Conservation (phyloP, 2,329 filamentous ascomycete species). For the Tolypocladium endophyticum region DNA sequence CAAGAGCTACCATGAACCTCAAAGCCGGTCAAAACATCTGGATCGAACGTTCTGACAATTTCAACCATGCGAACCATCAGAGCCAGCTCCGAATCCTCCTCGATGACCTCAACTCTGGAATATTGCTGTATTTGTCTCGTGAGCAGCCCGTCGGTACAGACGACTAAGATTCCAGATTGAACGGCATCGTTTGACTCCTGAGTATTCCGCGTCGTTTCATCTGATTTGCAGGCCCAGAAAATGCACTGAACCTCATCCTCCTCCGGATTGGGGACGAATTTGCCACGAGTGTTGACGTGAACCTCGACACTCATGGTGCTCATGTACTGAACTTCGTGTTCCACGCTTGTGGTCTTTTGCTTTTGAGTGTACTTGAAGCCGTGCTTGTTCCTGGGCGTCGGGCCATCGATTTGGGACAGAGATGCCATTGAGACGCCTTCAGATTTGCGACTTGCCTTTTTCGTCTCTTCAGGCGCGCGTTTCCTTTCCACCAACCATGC, state of each 20-base stretch:
- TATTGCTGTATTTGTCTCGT: conserved; percentile 52
- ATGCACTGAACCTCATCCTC: conserved; percentile 80
- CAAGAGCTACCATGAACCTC: conserved; percentile 90
- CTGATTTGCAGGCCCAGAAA: conserved; percentile 81
- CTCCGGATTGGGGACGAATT: conserved; percentile 77
- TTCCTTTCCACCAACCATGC: conserved; percentile 48
- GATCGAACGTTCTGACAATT: conserved; percentile 74
- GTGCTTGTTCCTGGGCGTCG: conserved; percentile 72
- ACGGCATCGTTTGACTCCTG: conserved; percentile 35
- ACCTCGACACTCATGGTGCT: conserved; percentile 90
- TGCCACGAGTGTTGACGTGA: conserved; percentile 77
- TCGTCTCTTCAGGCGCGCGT: conserved; percentile 8
- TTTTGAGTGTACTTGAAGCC: conserved; percentile 82
- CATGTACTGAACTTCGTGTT: conserved; percentile 88
- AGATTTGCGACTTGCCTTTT: conserved; percentile 6
- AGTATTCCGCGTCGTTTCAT: conserved; percentile 36
- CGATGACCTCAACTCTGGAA: conserved; percentile 52
- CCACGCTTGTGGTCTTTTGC: conserved; percentile 60
- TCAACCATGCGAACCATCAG: conserved; percentile 78
- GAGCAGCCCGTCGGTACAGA: conserved; percentile 52
- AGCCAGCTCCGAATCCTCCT: conserved; percentile 73
- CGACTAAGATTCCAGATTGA: conserved; percentile 60
- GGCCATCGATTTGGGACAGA: conserved; percentile 78
- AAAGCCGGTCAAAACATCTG: conserved; percentile 88
- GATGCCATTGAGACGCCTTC: conserved; percentile 22